Percentiles rank a stretch among this genome's conserved stretches.
Conservation (phyloP, 169 alveolate species). For the Toxoplasma gondii region DNA sequence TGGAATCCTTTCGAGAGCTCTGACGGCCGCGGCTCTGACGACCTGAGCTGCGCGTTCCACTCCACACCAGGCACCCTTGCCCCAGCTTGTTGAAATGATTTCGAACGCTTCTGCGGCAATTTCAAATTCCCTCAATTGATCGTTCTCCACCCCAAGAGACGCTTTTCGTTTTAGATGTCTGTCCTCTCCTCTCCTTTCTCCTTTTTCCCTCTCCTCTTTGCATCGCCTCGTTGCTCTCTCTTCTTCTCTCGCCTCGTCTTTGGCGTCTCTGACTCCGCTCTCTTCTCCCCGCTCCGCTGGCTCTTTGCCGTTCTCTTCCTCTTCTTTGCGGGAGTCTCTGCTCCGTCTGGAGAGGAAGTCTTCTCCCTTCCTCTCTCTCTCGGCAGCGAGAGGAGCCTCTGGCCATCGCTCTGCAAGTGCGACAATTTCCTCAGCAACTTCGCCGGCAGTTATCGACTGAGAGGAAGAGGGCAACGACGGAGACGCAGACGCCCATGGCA, state of each 20-base stretch:
- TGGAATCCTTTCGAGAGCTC: background rate
- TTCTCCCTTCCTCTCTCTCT: no score
- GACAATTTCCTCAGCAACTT: background rate
- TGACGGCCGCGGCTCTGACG: slow-evolving; percentile 7
- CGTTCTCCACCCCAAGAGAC: background rate
- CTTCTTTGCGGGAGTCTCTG: background rate
- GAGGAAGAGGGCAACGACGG: background rate
- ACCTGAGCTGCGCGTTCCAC: background rate
- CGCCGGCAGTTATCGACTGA: background rate
- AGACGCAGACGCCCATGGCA: background rate
- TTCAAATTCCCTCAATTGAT: background rate
- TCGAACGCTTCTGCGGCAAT: background rate
- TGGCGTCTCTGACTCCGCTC: no score
- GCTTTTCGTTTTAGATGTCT: background rate
- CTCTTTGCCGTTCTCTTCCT: no score
- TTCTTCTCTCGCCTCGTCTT: background rate
- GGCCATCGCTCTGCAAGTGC: background rate
- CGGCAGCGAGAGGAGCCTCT: no score
- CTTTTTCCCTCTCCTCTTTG: background rate
- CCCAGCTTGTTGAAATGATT: background rate
- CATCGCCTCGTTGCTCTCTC: background rate
- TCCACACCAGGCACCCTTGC: background rate
- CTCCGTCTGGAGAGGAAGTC: background rate
- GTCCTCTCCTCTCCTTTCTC: background rate
- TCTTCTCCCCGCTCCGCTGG: no score